Evolutionary conservation across 23 red algal genomes (phyloP).

Genomic region (Gracilaria caudata): DNA sequence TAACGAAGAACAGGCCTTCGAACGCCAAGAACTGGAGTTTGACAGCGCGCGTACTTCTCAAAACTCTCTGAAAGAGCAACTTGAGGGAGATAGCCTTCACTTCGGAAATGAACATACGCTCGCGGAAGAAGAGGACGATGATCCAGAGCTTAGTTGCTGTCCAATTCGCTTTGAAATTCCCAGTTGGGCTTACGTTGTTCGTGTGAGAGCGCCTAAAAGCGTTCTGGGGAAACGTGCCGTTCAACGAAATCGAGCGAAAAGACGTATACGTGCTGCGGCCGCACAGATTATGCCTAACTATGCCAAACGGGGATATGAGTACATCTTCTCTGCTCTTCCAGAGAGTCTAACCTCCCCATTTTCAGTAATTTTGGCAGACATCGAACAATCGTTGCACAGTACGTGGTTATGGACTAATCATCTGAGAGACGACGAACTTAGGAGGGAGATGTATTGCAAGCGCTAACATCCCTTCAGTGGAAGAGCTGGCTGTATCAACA

Average conservation of each 20-base stretch:
- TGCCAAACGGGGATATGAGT: conserved; percentile 61
- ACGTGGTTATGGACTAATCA: conserved; percentile 23
- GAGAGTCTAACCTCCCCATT: conserved; percentile 29
- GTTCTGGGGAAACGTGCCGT: conserved; percentile 67
- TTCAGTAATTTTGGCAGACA: conserved; percentile 23
- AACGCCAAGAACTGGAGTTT: background rate
- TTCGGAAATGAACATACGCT: background rate
- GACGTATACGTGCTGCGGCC: conserved; percentile 57
- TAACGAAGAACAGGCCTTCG: background rate
- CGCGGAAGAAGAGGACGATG: background rate
- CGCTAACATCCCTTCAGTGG: background rate
- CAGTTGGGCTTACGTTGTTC: conserved; percentile 58
- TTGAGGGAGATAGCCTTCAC: background rate
- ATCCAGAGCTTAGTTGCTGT: background rate
- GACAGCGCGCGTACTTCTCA: background rate
- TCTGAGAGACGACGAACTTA: conserved; percentile 12
- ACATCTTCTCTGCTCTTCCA: conserved; percentile 45
- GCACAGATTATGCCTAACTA: conserved; percentile 47
- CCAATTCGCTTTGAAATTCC: conserved; percentile 23
- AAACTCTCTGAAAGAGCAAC: background rate
- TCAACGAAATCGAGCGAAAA: conserved; percentile 49
- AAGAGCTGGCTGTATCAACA: background rate
- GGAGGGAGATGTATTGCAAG: conserved; percentile 28
- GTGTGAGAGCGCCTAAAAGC: conserved; percentile 37
- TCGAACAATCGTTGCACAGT: conserved; percentile 20